phyloP scores from a whole-genome alignment of 139 green algal genomes.

The Nannochloris sp. region DNA sequence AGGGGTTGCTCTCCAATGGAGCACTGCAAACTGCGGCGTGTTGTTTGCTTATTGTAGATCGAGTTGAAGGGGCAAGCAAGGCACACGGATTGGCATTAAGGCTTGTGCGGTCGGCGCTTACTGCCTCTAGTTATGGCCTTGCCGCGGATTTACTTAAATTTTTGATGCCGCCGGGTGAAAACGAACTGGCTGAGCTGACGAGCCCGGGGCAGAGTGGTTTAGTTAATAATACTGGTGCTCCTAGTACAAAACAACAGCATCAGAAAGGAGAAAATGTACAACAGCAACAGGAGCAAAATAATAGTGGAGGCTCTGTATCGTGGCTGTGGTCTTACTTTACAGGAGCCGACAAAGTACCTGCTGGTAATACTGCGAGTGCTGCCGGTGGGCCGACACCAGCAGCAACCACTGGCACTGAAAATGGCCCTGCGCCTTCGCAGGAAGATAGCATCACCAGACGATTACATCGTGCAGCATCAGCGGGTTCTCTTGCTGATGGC shows the following conservation, averaged over 20 bases:
- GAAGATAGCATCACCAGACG: background rate
- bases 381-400: background rate
- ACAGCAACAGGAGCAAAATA: no score
- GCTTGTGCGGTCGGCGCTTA: slow-evolving; percentile 51
- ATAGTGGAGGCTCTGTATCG: background rate
- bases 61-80: slow-evolving; percentile 52
- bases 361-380: background rate
- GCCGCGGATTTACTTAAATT: slow-evolving; percentile 75
- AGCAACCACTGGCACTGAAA: background rate
- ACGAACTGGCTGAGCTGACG: background rate
- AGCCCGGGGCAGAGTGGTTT: no score
- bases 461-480: background rate
- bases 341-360: slow-evolving; percentile 1
- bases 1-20: slow-evolving; percentile 52
- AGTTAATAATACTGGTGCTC: no score
- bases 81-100: slow-evolving; percentile 54
- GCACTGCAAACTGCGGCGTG: slow-evolving; percentile 53
- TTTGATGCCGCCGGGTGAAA: slow-evolving; percentile 41
- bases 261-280: no score
- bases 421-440: background rate
- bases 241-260: no score
- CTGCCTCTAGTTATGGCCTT: slow-evolving; percentile 53
- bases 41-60: slow-evolving; percentile 73
- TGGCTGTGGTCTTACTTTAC: slow-evolving; percentile 10
- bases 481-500: background rate